phyloP scores from a whole-genome alignment of 208 protist species.

The Novymonas esmeraldas region DNA sequence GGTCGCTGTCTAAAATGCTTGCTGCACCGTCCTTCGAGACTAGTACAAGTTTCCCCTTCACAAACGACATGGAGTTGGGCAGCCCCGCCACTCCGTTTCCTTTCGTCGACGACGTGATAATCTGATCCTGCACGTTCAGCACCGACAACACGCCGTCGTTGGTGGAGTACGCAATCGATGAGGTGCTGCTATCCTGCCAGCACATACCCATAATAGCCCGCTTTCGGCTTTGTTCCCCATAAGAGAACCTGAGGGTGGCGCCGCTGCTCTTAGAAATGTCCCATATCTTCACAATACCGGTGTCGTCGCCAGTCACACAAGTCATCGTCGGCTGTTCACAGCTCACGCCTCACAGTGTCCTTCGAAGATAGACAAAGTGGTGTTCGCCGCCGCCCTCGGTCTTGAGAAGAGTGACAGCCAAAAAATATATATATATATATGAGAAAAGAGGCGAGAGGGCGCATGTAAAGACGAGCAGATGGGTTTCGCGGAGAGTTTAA shows the following conservation, averaged over 20 bases:
- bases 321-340: constrained; percentile 51
- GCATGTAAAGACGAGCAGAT: no score
- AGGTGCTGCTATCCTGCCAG: constrained; percentile 64
- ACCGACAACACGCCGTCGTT: constrained; percentile 67
- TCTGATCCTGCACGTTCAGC: constrained; percentile 40
- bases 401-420: no score
- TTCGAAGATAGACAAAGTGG: no score
- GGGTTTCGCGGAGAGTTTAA: no score
- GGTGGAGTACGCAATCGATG: constrained; percentile 61
- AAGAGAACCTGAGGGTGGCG: constrained; percentile 61
- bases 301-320: constrained; percentile 85
- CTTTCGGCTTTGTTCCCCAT: constrained; percentile 70
- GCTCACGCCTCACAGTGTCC: no score
- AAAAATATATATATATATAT: no score
- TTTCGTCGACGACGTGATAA: constrained; percentile 39
- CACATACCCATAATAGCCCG: constrained; percentile 74
- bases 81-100: constrained; percentile 41
- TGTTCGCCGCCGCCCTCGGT: no score
- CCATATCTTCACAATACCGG: constrained; percentile 85
- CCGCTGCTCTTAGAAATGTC: constrained; percentile 77
- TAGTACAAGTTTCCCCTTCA: constrained; percentile 61
- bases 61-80: constrained; percentile 64
- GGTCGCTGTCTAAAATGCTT: constrained; percentile 38
- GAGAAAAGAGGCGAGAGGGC: no score
- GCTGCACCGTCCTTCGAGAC: constrained; percentile 51